phyloP scores from a whole-genome alignment of 2,329 filamentous ascomycete genomes.

The Fusarium coffeatum region DNA sequence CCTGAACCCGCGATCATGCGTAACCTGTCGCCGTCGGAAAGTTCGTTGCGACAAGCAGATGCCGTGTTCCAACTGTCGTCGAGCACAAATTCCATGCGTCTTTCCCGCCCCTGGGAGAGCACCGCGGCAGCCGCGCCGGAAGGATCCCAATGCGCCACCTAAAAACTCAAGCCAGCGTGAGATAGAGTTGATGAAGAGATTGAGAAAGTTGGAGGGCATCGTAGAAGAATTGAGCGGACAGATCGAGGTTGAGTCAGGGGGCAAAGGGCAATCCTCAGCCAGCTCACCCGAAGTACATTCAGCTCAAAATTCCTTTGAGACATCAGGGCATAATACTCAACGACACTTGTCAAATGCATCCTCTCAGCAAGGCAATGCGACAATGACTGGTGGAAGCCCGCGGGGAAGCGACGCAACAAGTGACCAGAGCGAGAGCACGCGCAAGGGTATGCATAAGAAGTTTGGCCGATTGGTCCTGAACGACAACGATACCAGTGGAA shows the following conservation, averaged over 20 bases:
- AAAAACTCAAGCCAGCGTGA: constrained; percentile 71
- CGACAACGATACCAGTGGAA: constrained; percentile 75
- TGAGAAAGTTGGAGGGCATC: constrained; percentile 80
- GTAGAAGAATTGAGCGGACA: constrained; percentile 76
- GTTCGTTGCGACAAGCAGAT: constrained; percentile 84
- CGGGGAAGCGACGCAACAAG: constrained; percentile 44
- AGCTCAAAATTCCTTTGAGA: constrained; percentile 30
- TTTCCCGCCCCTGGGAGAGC: constrained; percentile 81
- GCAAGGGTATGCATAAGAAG: constrained; percentile 54
- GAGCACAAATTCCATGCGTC: constrained; percentile 76
- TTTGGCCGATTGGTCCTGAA: constrained; percentile 78
- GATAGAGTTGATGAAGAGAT: constrained; percentile 76
- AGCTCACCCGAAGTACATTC: constrained; percentile 48
- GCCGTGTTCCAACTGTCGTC: constrained; percentile 79
- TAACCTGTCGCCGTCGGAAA: constrained; percentile 67
- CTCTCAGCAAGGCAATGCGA: constrained; percentile 19
- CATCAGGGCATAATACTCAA: constrained; percentile 21
- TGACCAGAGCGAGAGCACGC: constrained; percentile 52
- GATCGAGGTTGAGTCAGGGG: constrained; percentile 64
- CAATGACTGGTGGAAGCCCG: constrained; percentile 32
- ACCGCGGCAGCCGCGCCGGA: constrained; percentile 73
- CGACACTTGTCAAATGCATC: constrained; percentile 35
- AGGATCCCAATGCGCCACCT: constrained; percentile 71
- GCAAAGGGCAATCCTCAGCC: constrained; percentile 48
- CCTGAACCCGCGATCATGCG: constrained; percentile 62